Base-by-base conservation (phyloP, 2,329 filamentous ascomycete species). In the Aschersonia sp. region DNA sequence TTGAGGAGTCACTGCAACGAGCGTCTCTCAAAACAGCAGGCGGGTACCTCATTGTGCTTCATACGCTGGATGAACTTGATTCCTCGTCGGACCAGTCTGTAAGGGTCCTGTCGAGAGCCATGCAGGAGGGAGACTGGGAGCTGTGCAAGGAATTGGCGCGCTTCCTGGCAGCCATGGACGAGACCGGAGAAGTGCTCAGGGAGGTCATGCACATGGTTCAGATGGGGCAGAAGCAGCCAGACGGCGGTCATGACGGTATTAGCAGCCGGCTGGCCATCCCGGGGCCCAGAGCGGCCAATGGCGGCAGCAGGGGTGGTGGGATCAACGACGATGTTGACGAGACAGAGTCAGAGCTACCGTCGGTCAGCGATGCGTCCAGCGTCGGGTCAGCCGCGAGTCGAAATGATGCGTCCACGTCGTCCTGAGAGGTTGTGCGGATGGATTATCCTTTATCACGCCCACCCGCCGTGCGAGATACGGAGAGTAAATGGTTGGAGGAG, bases 151-250 rank as follows among this genome's bases (percentile, higher is more conserved):
- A 98, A 62, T 73, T 98, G 31, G 89, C 92, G 9, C 74, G 90
- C n/a, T 98, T 98, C 64, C 68, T 98, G 48, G 88, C 94, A 44
- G 90, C 90, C 5, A 79, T 98, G 57, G 92, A 98, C 59, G 82
- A 87, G 54, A 84, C 81, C 11, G 92, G 92, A 0, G 79, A 83
- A 54, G 90, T 86, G 43, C 70, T 98, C 45, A 72, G 77, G 47
- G 77, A 83, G 55, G 84, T 84, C 2, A 72, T 94, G 62, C 75
- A 78, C 54, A 70, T 79, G 63, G 75, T 80, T 6, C 73, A 77
- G 44, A 61, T 66, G 39, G 50, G 50, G 7, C 45, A 58, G 29
- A 64, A 60, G 46, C 61, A 63, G 44, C 62, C 62, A 22, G 29
- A 6, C 32, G 48, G 52, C 6, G 46, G 49, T 9, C 51, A 51